Conservation (phyloP, 495 filamentous ascomycete species). For the Thozetella sp. region DNA sequence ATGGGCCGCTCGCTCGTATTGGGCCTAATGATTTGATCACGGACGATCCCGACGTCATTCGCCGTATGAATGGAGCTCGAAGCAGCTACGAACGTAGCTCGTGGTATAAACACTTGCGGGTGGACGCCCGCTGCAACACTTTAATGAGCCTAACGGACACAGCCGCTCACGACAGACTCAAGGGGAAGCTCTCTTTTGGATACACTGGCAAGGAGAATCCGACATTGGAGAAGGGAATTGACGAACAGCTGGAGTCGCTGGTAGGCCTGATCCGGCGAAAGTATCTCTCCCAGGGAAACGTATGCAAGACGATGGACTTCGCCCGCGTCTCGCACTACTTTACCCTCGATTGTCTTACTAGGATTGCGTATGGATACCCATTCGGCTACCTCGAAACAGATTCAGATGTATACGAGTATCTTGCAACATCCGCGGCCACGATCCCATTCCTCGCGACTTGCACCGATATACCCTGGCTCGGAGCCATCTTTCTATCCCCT, state of each 20-base stretch:
- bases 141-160: conserved; percentile 7
- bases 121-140: conserved; percentile 22
- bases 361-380: conserved; percentile 47
- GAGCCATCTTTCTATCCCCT: conserved; percentile 7
- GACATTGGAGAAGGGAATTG: conserved; percentile 34
- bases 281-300: conserved; percentile 30
- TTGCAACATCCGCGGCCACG: conserved; percentile 26
- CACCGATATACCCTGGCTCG: conserved; percentile 17
- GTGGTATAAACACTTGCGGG: conserved; percentile 29
- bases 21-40: conserved; percentile 35
- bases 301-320: conserved; percentile 38
- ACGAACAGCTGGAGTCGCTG: conserved; percentile 31
- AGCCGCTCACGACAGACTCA: conserved; percentile 26
- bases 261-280: conserved; percentile 35
- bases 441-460: conserved; percentile 21
- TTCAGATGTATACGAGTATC: conserved; percentile 44
- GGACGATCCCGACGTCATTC: conserved; percentile 33
- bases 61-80: conserved; percentile 31
- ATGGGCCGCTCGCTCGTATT: conserved; percentile 34
- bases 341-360: conserved; percentile 47
- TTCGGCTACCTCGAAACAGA: conserved; percentile 44
- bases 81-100: conserved; percentile 24
- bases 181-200: conserved; percentile 31
- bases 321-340: conserved; percentile 37
- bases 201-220: conserved; percentile 47